Percentiles rank a stretch among this genome's conserved stretches.
These are phyloP conservation scores for Endocalyx cinctus DNA, from an alignment of 2,329 filamentous ascomycete genomes.

Conservation along the genomic window DNA sequence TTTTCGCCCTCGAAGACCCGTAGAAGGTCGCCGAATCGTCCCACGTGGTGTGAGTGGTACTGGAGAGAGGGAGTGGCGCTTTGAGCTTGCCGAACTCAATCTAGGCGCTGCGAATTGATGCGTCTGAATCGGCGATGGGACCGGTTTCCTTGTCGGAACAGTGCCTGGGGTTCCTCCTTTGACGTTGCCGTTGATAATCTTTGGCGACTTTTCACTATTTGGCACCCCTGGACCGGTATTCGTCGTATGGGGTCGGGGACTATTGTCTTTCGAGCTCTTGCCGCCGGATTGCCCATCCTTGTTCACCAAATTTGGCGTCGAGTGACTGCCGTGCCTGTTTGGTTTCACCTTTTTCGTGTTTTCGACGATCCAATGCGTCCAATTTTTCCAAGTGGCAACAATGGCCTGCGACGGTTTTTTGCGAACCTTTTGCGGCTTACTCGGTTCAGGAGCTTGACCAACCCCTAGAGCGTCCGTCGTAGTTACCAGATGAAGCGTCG, in stretches of 20 bases:
- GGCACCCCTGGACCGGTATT: constrained; percentile 38
- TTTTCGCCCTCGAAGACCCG: constrained; percentile 82
- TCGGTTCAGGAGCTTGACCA: constrained; percentile 21
- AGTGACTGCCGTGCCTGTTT: constrained; percentile 49
- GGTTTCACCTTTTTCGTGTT: constrained; percentile 49
- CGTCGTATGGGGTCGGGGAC: constrained; percentile 56
- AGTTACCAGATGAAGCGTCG: constrained; percentile 81
- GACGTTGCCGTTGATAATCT: constrained; percentile 47
- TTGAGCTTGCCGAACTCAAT: constrained; percentile 46
- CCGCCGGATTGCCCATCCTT: constrained; percentile 40
- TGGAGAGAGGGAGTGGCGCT: constrained; percentile 78
- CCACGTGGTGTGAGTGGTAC: constrained; percentile 84
- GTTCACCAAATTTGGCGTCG: constrained; percentile 53
- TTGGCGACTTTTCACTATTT: constrained; percentile 44
- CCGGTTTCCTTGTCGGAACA: constrained; percentile 21
- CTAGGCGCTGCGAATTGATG: constrained; percentile 26
- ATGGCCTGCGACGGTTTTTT: constrained; percentile 56
- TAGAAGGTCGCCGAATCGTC: constrained; percentile 76
- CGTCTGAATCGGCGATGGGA: constrained; percentile 21
- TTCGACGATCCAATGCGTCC: constrained; percentile 60
- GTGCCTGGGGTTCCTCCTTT: constrained; percentile 24
- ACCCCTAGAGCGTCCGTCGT: constrained; percentile 47
- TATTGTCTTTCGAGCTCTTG: constrained; percentile 46
- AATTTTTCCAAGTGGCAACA: constrained; percentile 58
- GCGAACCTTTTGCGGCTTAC: constrained; percentile 41